phyloP scores from a whole-genome alignment of 2,329 filamentous ascomycete species.

The Lasiodiplodia citricola region DNA sequence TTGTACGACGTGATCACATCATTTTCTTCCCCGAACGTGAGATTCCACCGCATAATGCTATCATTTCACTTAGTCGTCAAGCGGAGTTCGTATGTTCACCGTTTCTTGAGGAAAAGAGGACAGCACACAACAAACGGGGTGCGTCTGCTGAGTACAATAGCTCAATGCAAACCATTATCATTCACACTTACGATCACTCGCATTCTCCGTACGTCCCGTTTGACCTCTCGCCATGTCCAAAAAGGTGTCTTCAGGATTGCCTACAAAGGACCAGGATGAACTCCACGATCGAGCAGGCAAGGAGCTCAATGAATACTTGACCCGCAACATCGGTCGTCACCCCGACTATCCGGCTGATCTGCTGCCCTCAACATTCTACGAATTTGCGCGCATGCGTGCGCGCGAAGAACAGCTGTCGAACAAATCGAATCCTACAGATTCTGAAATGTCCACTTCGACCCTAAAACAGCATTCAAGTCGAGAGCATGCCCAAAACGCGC shows the following conservation, averaged over 20 bases:
- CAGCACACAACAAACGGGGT: neutral
- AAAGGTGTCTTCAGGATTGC: neutral
- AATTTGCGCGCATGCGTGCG: neutral
- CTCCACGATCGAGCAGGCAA: neutral
- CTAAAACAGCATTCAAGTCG: neutral
- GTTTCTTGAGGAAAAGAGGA: neutral
- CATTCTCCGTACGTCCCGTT: neutral
- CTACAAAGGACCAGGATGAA: neutral
- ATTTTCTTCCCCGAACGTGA: neutral
- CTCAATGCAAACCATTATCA: neutral
- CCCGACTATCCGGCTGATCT: neutral
- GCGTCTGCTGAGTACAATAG: neutral
- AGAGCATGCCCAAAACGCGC: neutral
- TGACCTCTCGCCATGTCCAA: neutral
- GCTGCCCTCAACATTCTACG: neutral
- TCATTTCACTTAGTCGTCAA: neutral
- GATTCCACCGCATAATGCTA: neutral
- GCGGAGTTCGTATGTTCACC: neutral
- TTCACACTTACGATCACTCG: neutral
- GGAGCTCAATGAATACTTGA: neutral
- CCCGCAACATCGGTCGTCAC: neutral
- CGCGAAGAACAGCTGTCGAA: neutral
- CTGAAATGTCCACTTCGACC: neutral
- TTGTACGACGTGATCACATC: neutral
- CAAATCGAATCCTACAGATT: neutral